Evolutionary conservation across 179 eudicot genomes (phyloP), one percentile per base, ranked within the genome.

Genomic region (Drosera spatulata): DNA sequence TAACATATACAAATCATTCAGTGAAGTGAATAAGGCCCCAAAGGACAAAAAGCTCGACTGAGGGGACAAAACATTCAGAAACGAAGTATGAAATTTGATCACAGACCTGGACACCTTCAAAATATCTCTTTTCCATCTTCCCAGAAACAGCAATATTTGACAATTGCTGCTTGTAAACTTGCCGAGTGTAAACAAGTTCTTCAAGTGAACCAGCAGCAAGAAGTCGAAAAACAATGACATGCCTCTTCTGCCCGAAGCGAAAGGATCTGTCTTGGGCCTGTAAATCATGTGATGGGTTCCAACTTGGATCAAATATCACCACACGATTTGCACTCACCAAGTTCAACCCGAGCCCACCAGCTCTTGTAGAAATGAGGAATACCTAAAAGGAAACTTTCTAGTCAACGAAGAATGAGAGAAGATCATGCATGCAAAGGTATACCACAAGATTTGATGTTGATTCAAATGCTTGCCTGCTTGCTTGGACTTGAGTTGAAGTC

Each of bases 181-280:
- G 99, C 39, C 99, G 85, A 15, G 88, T 64, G 64, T 93, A 93
- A 50, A 93, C 86, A 53, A 93, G 95, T 66, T 93, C 99, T 84
- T 89, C 99, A 46, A 93, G 89, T 54, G 99, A 89, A 53, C 99
- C 96, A 43, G 99, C 99, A 39, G 95, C 87, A 61, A 93, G 85
- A 60, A 93, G 86, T 56, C 99, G 99, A 70, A 93, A 93, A 66
- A 89, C 96, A 61, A 85, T 73, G 42, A 93, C 96, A 60, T 89
- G 99, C 76, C 96, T 79, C 68, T 84, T 89, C 76, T 89, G 99
- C 45, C 99, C 99, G 79, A 74, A 89, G 42, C 99, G 93, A 59
- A 93, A 93, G 12, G 99, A 93, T 66, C 99, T 76, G 72, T 93
- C 99, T 67, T 89, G 99, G 15, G 99, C 99, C 75, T 89, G 99